Conservation (phyloP, 129 eudicot genomes). For the Chrysanthemum makinoi region DNA sequence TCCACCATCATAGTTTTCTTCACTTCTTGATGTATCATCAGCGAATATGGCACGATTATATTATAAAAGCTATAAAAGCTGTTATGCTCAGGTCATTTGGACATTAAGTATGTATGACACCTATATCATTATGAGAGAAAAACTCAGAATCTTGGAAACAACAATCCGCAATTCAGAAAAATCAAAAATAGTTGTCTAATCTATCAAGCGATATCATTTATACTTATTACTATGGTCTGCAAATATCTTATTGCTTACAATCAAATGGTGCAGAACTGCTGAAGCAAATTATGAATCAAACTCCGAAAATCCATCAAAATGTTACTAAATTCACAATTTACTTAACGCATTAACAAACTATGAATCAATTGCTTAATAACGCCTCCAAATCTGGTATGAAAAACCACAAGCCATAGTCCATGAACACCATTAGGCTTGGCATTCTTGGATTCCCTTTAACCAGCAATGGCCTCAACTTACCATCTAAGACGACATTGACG, state of each 20-base stretch:
- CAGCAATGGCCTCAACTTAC: too few species aligned
- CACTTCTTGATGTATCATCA: slow-evolving; percentile 96
- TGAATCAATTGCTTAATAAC: slow-evolving; percentile 3
- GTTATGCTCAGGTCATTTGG: too few species aligned
- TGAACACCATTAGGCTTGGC: too few species aligned
- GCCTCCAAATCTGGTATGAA: background rate
- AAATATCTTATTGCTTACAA: background rate
- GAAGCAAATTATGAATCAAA: background rate
- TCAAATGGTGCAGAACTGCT: background rate
- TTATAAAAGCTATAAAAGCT: too few species aligned
- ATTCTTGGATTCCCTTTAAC: too few species aligned
- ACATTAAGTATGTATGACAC: slow-evolving; percentile 96
- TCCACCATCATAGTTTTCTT: slow-evolving; percentile 96
- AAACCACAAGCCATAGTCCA: background rate
- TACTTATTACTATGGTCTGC: background rate
- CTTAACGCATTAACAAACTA: background rate
- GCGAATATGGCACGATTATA: slow-evolving; percentile 94
- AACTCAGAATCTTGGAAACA: slow-evolving; percentile 9
- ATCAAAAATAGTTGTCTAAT: background rate
- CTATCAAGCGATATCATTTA: slow-evolving; percentile 3
- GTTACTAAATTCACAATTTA: too few species aligned
- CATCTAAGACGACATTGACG: too few species aligned
- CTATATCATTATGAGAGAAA: slow-evolving; percentile 37
- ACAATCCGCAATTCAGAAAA: background rate
- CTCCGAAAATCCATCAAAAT: too few species aligned